Percentiles rank a stretch among this genome's conserved stretches.
phyloP scores from a whole-genome alignment of 2,329 filamentous ascomycete species.

The Keithomyces neogunnii region DNA sequence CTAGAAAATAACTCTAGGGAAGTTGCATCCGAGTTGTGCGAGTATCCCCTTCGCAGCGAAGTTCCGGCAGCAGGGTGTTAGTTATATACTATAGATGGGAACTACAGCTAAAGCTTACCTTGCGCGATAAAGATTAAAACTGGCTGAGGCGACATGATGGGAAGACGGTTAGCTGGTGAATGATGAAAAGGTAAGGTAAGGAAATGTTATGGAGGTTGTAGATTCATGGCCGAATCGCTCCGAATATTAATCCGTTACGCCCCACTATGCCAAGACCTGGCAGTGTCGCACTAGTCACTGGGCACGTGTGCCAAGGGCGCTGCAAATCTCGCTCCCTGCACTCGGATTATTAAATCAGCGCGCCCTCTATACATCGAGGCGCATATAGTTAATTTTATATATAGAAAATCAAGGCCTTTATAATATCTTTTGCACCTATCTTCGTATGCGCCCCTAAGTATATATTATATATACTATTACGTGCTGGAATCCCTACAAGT shows the following conservation, averaged over 20 bases:
- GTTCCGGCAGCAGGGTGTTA: constrained; percentile 7
- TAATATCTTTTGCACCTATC: no score
- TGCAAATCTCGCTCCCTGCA: no score
- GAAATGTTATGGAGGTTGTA: background rate
- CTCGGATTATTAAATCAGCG: no score
- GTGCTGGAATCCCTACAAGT: no score
- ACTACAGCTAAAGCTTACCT: constrained; percentile 6
- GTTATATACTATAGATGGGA: constrained; percentile 1
- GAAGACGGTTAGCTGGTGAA: constrained; percentile 1
- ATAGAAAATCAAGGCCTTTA: no score
- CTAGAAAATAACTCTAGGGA: constrained; percentile 8
- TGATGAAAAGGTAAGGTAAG: constrained; percentile 1
- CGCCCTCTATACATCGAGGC: no score
- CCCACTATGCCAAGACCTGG: background rate
- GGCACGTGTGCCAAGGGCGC: no score
- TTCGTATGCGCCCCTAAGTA: no score
- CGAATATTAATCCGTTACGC: background rate
- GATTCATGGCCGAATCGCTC: background rate
- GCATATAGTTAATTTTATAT: no score
- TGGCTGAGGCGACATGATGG: constrained; percentile 8
- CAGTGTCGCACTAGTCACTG: no score
- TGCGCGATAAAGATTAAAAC: constrained; percentile 8
- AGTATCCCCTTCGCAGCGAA: constrained; percentile 7
- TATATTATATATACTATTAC: no score
- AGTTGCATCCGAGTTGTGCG: constrained; percentile 6